These are phyloP conservation scores for Microglena sp. DNA, from an alignment of 139 green algal species.

Conservation along the genomic window DNA sequence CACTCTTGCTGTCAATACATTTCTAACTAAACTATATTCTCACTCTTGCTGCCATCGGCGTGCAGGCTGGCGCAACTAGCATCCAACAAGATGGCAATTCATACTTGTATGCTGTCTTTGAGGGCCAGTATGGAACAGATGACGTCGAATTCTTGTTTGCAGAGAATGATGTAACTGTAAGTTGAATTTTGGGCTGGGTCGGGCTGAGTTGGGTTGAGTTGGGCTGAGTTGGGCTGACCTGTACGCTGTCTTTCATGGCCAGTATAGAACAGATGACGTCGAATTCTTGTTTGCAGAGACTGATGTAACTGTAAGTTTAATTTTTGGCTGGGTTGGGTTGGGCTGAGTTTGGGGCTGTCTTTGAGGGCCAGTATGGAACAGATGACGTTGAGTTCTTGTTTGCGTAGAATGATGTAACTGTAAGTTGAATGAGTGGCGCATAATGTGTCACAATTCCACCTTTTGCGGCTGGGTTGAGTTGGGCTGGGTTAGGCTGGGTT, in stretches of 20 bases:
- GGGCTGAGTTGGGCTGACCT: too few species aligned
- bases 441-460: too few species aligned
- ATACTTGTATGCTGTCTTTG: conserved; percentile 16
- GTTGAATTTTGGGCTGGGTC: not conserved
- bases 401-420: conserved; percentile 11
- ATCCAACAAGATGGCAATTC: conserved; percentile 1
- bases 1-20: too few species aligned
- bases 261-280: conserved; percentile 5
- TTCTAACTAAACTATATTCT: too few species aligned
- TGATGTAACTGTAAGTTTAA: conserved; percentile 5
- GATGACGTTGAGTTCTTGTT: conserved; percentile 20
- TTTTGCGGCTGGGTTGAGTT: not conserved
- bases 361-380: not conserved
- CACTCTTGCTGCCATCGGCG: too few species aligned
- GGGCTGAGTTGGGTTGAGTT: not conserved
- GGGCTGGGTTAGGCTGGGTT: not conserved
- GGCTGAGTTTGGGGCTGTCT: conserved; percentile 15
- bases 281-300: conserved; percentile 18
- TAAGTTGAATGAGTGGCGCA: not conserved
- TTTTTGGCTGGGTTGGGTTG: not conserved
- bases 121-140: not conserved
- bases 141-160: conserved; percentile 23
- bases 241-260: conserved; percentile 9
- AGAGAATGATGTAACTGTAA: conserved; percentile 8
- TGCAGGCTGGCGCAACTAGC: not conserved